Percentiles rank a stretch among this genome's conserved stretches.
phyloP scores from a whole-genome alignment of 2,329 filamentous ascomycete species.

The Colletotrichum nymphaeae region DNA sequence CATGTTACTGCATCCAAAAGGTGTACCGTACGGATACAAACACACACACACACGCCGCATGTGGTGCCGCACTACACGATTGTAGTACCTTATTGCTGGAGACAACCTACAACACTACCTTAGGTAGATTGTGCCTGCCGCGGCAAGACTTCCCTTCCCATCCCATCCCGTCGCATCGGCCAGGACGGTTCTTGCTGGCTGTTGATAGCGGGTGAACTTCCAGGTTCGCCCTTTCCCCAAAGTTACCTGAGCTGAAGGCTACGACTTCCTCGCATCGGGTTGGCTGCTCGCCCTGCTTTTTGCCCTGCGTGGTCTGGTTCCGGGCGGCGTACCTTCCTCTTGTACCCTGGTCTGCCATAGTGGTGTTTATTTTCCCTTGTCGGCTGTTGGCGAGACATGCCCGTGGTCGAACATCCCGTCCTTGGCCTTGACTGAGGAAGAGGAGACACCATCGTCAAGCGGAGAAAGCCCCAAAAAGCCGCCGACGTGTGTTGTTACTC shows the following conservation, averaged over 20 bases:
- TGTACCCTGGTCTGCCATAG: slow-evolving; percentile 7
- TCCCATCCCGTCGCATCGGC: background rate
- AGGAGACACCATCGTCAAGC: background rate
- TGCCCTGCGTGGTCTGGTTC: slow-evolving; percentile 23
- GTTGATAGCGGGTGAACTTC: slow-evolving; percentile 1
- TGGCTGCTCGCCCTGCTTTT: slow-evolving; percentile 4
- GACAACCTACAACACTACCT: background rate
- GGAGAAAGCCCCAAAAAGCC: slow-evolving; percentile 8
- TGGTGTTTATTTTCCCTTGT: slow-evolving; percentile 21
- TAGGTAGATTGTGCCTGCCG: slow-evolving; percentile 9
- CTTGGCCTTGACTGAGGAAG: background rate
- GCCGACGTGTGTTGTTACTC: background rate
- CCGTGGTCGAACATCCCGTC: slow-evolving; percentile 2
- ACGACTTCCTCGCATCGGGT: slow-evolving; percentile 20
- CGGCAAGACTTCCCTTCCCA: slow-evolving; percentile 3
- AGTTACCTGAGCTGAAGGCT: background rate
- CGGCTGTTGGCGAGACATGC: slow-evolving; percentile 26
- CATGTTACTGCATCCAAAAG: slow-evolving; percentile 31
- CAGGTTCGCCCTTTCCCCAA: slow-evolving; percentile 4
- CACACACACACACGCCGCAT: background rate
- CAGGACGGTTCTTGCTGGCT: background rate
- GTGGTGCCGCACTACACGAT: background rate
- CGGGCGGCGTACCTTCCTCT: background rate
- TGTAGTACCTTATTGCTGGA: background rate
- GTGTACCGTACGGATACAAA: background rate